These are phyloP conservation scores for Achlya hypogyna DNA, from an alignment of 352 stramenopile genomes.

Conservation along the genomic window DNA sequence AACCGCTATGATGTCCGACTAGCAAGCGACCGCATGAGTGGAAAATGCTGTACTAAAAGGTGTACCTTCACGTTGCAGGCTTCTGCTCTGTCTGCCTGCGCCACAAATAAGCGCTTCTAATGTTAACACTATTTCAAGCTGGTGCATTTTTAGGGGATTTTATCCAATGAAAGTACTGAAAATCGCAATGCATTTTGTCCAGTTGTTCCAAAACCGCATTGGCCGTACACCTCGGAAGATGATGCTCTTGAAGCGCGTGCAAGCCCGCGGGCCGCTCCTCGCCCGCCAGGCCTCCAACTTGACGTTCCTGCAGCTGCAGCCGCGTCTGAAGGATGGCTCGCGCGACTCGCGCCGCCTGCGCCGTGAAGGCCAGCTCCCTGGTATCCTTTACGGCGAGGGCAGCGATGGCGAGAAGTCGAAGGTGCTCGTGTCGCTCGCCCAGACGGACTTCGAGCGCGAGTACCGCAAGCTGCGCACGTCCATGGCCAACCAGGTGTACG, in stretches of 20 bases:
- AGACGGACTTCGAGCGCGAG: slow-evolving; percentile 65
- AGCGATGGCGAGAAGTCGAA: slow-evolving; percentile 51
- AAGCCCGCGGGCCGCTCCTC: background rate
- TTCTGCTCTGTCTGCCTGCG: background rate
- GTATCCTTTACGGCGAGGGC: slow-evolving; percentile 79
- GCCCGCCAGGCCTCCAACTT: background rate
- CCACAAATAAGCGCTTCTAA: background rate
- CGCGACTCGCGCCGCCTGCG: slow-evolving; percentile 68
- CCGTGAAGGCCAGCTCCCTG: slow-evolving; percentile 68
- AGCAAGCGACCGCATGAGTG: too few relatives aligned
- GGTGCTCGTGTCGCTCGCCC: slow-evolving; percentile 65
- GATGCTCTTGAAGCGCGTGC: background rate
- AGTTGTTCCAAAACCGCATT: slow-evolving; percentile 12
- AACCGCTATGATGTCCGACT: too few relatives aligned
- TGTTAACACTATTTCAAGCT: background rate
- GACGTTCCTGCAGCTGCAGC: slow-evolving; percentile 38
- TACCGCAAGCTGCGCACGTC: slow-evolving; percentile 82
- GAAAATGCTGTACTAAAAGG: too few relatives aligned
- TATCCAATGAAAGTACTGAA: background rate
- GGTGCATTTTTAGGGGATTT: background rate
- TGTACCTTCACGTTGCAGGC: too few relatives aligned
- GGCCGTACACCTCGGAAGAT: background rate
- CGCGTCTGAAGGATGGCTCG: slow-evolving; percentile 60
- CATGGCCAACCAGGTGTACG: slow-evolving; percentile 82
- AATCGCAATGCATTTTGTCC: slow-evolving; percentile 1